Evolutionary conservation across 2,329 filamentous ascomycete species (phyloP), one percentile per base, ranked within the genome.

Genomic region (Colletotrichum filicis): DNA sequence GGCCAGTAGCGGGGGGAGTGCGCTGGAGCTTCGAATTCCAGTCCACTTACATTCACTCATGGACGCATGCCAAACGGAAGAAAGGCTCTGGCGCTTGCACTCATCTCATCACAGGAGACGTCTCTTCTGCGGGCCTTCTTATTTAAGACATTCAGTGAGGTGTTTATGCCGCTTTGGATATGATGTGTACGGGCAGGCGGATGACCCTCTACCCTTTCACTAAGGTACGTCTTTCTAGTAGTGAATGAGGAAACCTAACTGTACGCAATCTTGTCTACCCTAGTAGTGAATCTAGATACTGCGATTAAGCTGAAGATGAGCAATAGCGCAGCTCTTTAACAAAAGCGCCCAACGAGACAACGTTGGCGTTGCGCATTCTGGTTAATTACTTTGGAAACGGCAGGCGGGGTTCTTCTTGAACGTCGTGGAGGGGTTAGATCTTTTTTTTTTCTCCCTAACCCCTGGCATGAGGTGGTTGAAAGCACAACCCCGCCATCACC

Each of bases 1-100:
- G 63, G 57, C 57, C 52, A 62, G 65, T 60, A 56, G 70, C 70
- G 59, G 70, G 59, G 59, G 70, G 60, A 46, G 28, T 30, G 46
- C 53, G 60, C 66, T 73, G 66, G 55, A 73, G 66, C 57, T 56
- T 24, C 42, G 69, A 53, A 16, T 42, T 35, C 59, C 49, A 55
- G 28, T 19, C 46, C 35, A 72, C 66, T 32, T 57, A 60, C 66
- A 59, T 70, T 49, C 59, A 49, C 35, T 26, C 37, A 30, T 42
- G n/a, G 42, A n/a, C 16, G 42, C 52, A 42, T 35, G 11, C 32
- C 53, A 9, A 5, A 11, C 22, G 19, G n/a, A 55, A 24, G 56
- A 30, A 68, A 30, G 46, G 57, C 30, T 55, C 28, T 53, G 42
- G 66, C 46, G 24, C 65, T 49, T 35, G 55, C 26, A 12, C 28